phyloP scores from a whole-genome alignment of 2,329 filamentous ascomycete species.

The Onygenales sp. region DNA sequence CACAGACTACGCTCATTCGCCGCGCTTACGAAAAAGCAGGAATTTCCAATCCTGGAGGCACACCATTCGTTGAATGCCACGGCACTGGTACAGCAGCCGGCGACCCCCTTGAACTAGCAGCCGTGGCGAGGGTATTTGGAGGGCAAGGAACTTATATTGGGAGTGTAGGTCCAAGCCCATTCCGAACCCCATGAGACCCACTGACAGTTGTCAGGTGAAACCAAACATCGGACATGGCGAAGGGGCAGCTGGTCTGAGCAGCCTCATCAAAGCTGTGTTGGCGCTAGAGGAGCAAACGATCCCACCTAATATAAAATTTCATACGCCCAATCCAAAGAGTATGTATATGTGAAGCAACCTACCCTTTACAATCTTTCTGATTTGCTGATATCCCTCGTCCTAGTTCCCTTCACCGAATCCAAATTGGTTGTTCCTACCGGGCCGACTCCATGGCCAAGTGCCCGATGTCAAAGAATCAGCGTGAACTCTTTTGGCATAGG shows the following conservation, averaged over 20 bases:
- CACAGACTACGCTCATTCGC: slow-evolving; percentile 25
- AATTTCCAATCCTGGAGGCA: slow-evolving; percentile 18
- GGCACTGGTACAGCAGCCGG: slow-evolving; percentile 29
- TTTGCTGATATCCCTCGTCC: not conserved
- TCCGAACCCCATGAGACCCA: too few relatives aligned
- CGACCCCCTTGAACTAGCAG: slow-evolving; percentile 16
- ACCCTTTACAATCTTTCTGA: not conserved
- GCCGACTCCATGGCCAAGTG: slow-evolving; percentile 7
- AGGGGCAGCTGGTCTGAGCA: slow-evolving; percentile 15
- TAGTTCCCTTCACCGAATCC: slow-evolving; percentile 10
- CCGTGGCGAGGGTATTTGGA: slow-evolving; percentile 9
- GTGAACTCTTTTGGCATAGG: slow-evolving; percentile 41
- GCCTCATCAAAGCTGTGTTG: slow-evolving; percentile 23
- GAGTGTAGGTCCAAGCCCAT: slow-evolving; percentile 1
- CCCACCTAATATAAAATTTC: slow-evolving; percentile 19
- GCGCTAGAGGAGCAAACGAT: slow-evolving; percentile 17
- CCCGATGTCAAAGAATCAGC: slow-evolving; percentile 22
- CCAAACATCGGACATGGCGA: slow-evolving; percentile 29
- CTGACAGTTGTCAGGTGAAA: slow-evolving; percentile 11
- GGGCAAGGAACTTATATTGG: slow-evolving; percentile 14
- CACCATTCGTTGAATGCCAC: slow-evolving; percentile 32
- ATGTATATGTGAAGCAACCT: slow-evolving; percentile 4
- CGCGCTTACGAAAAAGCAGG: slow-evolving; percentile 16
- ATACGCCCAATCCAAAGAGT: slow-evolving; percentile 12
- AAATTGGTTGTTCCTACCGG: slow-evolving; percentile 1